Base-by-base conservation (phyloP, 2,329 filamentous ascomycete species). In the Beauveria sp. region DNA sequence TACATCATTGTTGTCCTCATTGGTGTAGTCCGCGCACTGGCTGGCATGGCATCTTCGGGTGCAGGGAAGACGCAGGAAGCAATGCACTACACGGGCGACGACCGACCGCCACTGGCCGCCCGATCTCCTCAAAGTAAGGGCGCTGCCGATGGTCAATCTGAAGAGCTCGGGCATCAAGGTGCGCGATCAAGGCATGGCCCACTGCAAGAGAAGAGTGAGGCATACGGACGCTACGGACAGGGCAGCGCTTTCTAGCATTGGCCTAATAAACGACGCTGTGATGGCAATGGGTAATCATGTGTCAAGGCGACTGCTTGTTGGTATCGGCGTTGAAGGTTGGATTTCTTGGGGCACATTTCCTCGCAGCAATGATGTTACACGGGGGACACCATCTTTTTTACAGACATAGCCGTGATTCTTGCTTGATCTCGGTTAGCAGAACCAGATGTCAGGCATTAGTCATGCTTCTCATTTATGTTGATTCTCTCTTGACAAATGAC, bases 1-100 rank as follows among this genome's bases (percentile, higher is more conserved):
- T 99, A 92, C 81, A 69, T 96, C 59, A 74, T 95, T 64, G 82
- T 96, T 63, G 84, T 91, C 5, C 79, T 97, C 42, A 80, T 90
- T 53, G 95, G 91, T 54, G 74, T 93, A 61, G 74, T 85, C 53
- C 85, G 91, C 63, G 87, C 88, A 31, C 73, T 87, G 62, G 79
- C 80, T 40, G 80, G 87, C 61, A 84, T 89, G 76, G 77, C 79
- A 60, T 77, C 77, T 31, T 81, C 81, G 1, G 85, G 87, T 59
- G 86, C 85, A n/a, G 67, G 69, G 28, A 67, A 70, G 31, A 69
- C 66, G 5, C 86, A 89, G 68, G 84, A 85, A 38, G 85, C 85
- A 12, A 69, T 76, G 66, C 72, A 71, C n/a, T 73, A 71, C 58
- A 71, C 69, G 6, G 72, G 70, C 42, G 70, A 72, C 18, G 66